Evolutionary conservation across 352 stramenopile genomes (phyloP).

Genomic region (Aphanomyces stellatus): DNA sequence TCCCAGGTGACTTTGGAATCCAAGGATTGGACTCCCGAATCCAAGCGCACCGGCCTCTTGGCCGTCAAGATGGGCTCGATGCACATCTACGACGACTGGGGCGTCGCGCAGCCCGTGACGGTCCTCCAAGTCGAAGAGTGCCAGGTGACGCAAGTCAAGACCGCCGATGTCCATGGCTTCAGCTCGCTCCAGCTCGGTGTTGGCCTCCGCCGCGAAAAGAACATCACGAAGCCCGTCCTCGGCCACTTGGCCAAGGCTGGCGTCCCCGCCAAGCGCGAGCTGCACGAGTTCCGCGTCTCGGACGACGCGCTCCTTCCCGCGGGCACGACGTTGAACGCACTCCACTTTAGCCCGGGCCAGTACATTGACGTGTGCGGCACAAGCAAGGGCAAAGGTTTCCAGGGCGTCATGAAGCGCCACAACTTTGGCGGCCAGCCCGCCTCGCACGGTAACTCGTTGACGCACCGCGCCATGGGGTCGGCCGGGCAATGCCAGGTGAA

Average conservation of each 20-base stretch:
- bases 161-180: conserved; percentile 89
- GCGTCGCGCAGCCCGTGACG: conserved; percentile 94
- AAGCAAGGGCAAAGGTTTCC: conserved; percentile 83
- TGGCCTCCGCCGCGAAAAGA: conserved; percentile 93
- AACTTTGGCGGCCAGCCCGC: conserved; percentile 95
- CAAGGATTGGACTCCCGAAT: conserved; percentile 57
- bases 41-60: conserved; percentile 83
- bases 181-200: conserved; percentile 93
- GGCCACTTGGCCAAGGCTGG: conserved; percentile 90
- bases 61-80: conserved; percentile 99
- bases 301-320: conserved; percentile 82
- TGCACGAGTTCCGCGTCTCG: conserved; percentile 93
- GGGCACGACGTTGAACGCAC: conserved; percentile 89
- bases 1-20: not conserved
- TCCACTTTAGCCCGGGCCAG: conserved; percentile 98
- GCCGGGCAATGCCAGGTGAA: conserved; percentile 94
- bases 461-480: conserved; percentile 93
- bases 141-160: conserved; percentile 95
- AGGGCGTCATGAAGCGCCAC: conserved; percentile 98
- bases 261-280: conserved; percentile 88
- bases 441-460: conserved; percentile 97
- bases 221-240: conserved; percentile 89
- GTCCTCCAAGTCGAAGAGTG: conserved; percentile 89
- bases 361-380: conserved; percentile 96
- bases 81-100: conserved; percentile 97